phyloP scores from a whole-genome alignment of 139 green algal species.

The Spirogloea muscicola region DNA sequence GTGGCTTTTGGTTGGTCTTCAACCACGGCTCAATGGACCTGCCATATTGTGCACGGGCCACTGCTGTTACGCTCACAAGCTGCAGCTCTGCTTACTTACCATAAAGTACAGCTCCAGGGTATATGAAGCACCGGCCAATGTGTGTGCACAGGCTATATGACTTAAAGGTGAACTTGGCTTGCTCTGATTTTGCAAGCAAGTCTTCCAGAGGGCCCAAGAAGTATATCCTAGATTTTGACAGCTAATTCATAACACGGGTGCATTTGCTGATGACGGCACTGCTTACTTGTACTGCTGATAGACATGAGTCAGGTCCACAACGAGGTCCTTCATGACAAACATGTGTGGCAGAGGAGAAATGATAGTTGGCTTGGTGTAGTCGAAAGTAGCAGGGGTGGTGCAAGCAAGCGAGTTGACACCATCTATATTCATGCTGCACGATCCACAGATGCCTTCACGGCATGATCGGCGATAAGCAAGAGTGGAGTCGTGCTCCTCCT shows the following conservation, averaged over 20 bases:
- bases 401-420: constrained; percentile 94
- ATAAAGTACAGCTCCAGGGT: too few species aligned
- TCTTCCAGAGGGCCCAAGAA: too few species aligned
- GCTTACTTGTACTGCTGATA: constrained; percentile 94
- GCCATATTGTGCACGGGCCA: too few species aligned
- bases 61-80: too few species aligned
- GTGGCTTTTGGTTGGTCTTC: constrained; percentile 61
- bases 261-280: too few species aligned
- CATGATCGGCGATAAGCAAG: constrained; percentile 87
- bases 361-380: constrained; percentile 49
- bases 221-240: too few species aligned
- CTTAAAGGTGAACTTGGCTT: too few species aligned
- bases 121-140: too few species aligned
- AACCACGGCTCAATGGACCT: constrained; percentile 92
- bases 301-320: constrained; percentile 98
- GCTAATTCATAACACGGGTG: too few species aligned
- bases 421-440: constrained; percentile 98
- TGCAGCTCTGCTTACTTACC: too few species aligned
- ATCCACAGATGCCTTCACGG: constrained; percentile 98
- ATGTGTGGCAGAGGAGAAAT: constrained; percentile 98
- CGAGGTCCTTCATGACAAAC: constrained; percentile 96
- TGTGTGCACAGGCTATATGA: too few species aligned
- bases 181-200: too few species aligned
- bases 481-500: constrained; percentile 90
- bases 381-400: constrained; percentile 76